Evolutionary conservation across 2,329 filamentous ascomycete species (phyloP), one percentile per base, ranked within the genome.

Genomic region (Colletotrichum theobromicola): DNA sequence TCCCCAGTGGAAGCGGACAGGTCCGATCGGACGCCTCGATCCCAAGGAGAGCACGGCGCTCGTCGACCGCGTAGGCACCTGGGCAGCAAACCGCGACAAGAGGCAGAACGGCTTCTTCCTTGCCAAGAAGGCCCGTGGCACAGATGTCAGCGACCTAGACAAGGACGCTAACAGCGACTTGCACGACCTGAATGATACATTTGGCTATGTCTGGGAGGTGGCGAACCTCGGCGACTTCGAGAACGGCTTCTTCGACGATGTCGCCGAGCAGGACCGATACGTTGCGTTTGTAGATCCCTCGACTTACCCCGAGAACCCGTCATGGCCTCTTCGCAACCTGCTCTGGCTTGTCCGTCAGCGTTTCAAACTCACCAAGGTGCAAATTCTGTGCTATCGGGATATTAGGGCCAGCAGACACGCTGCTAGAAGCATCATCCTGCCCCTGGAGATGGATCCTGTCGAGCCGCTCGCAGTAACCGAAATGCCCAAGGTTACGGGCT

Each of bases 81-180:
- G 96, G 95, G 92, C 92, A 76, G 97, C 96, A 80, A 87, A 88
- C 26, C 89, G 90, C 35, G 96, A 98, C 83, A 89, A 90, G 42
- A 91, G 95, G 64, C 95, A 99, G 83, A 93, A 96, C 82, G 97
- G 97, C 12, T 99, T 98, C 85, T 99, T 99, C 83, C 87, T 99
- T n/a, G 96, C 93, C 9, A 98, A 98, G 85, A 94, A 93, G 79
- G 85, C 93, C 30, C 88, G 87, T 2, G 77, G 67, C 55, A 67
- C 67, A 8, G 76, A 79, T 66, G 71, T 81, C 46, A 71, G 73
- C 50, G 66, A 72, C 12, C 46, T 75, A 13, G 67, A 72, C 53
- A 70, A 74, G 60, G 76, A 74, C 21, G 72, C 70, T 5, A 76
- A 77, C 32, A 68, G 71, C 37, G 76, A 77, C 7, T 53, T 76